Evolutionary conservation across 2,329 filamentous ascomycete species (phyloP).

Genomic region (Colletotrichum salicis): DNA sequence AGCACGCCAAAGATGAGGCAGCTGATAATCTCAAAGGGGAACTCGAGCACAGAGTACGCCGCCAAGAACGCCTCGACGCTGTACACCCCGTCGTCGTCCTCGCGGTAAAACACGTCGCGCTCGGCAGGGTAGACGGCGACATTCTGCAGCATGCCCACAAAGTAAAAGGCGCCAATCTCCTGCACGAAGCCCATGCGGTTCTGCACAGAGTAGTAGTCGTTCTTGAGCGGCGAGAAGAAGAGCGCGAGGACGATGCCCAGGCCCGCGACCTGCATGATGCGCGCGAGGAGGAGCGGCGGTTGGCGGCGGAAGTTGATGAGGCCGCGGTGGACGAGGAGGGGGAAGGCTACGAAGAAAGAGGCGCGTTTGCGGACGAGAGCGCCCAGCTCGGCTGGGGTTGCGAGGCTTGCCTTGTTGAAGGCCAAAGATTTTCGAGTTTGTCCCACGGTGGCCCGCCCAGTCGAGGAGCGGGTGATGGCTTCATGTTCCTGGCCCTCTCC

Average conservation of each 20-base stretch:
- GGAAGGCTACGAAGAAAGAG: slow-evolving; percentile 70
- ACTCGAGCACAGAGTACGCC: slow-evolving; percentile 75
- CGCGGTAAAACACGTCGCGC: slow-evolving; percentile 80
- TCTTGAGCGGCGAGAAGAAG: slow-evolving; percentile 77
- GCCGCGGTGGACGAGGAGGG: slow-evolving; percentile 74
- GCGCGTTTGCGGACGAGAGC: slow-evolving; percentile 72
- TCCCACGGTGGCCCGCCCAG: slow-evolving; percentile 32
- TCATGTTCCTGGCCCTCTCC: slow-evolving; percentile 38
- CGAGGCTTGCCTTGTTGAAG: slow-evolving; percentile 58
- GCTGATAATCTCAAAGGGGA: slow-evolving; percentile 76
- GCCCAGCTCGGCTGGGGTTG: slow-evolving; percentile 78
- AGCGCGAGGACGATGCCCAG: slow-evolving; percentile 71
- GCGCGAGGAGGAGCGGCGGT: slow-evolving; percentile 70
- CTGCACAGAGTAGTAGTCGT: slow-evolving; percentile 77
- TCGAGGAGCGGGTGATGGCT: not conserved
- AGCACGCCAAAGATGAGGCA: slow-evolving; percentile 74
- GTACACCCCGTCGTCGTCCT: slow-evolving; percentile 80
- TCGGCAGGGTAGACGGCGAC: slow-evolving; percentile 79
- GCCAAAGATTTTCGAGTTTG: slow-evolving; percentile 49
- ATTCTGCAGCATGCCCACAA: slow-evolving; percentile 83
- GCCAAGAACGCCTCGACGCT: slow-evolving; percentile 76
- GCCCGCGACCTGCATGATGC: slow-evolving; percentile 74
- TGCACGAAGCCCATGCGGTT: slow-evolving; percentile 80
- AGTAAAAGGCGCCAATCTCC: slow-evolving; percentile 77
- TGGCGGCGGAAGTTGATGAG: slow-evolving; percentile 76